Conservation (phyloP, 2,329 filamentous ascomycete genomes). For the Trichoderma citrinoviride region DNA sequence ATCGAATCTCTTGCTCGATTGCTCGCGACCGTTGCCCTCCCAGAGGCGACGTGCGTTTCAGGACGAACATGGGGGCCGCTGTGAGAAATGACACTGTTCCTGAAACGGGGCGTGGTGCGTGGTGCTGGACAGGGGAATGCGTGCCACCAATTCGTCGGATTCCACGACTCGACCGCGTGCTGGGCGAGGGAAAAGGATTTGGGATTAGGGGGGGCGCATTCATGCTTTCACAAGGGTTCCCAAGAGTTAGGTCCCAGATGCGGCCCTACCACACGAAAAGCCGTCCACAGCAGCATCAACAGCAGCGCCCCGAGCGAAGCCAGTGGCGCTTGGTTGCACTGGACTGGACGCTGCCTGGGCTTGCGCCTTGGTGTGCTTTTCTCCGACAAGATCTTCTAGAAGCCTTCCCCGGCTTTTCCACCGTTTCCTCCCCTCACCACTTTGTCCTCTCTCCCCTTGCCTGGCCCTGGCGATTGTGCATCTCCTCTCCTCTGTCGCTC, state of each 20-base stretch:
- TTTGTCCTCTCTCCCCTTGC: constrained; percentile 23
- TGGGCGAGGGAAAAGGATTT: constrained; percentile 18
- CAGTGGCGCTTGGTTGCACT: constrained; percentile 14
- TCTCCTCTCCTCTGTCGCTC: constrained; percentile 17
- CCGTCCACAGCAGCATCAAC: constrained; percentile 11
- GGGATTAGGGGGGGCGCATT: constrained; percentile 18
- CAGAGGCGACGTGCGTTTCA: constrained; percentile 29
- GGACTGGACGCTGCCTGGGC: not conserved
- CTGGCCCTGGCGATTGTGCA: constrained; percentile 20
- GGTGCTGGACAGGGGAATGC: constrained; percentile 20
- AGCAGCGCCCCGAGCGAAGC: constrained; percentile 13
- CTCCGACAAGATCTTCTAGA: constrained; percentile 26
- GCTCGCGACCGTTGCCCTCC: constrained; percentile 11
- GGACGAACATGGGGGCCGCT: constrained; percentile 29
- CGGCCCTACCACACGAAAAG: constrained; percentile 5
- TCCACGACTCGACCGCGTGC: constrained; percentile 16
- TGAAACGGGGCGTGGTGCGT: constrained; percentile 29
- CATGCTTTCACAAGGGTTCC: not conserved
- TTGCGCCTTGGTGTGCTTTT: constrained; percentile 18
- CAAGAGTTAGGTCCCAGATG: constrained; percentile 12
- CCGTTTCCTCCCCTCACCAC: constrained; percentile 19
- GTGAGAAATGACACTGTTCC: constrained; percentile 32
- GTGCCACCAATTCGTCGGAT: constrained; percentile 20
- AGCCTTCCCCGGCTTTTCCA: constrained; percentile 24
- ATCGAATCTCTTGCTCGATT: constrained; percentile 8